Evolutionary conservation across 768 basidiomycete species (phyloP).

Genomic region (Amanita subjunquillea): DNA sequence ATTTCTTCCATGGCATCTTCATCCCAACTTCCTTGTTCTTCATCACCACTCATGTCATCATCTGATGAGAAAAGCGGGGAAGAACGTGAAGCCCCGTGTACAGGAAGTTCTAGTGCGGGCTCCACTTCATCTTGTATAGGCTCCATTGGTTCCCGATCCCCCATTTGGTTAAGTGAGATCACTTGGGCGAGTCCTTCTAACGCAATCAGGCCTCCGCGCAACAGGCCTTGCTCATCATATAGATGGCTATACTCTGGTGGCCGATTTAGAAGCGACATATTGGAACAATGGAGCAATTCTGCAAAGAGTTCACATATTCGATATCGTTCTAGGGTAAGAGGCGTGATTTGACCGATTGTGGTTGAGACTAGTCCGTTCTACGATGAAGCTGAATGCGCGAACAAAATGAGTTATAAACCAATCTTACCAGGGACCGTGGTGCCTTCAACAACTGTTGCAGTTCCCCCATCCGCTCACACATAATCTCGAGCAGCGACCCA

Average conservation of each 20-base stretch:
- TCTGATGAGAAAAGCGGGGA: slow-evolving; percentile 22
- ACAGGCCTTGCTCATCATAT: slow-evolving; percentile 76
- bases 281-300: slow-evolving; percentile 94
- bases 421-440: slow-evolving; percentile 71
- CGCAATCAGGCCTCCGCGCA: slow-evolving; percentile 79
- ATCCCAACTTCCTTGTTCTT: slow-evolving; percentile 64
- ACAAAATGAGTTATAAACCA: not conserved
- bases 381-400: not conserved
- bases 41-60: slow-evolving; percentile 55
- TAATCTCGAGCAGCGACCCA: slow-evolving; percentile 65
- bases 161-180: slow-evolving; percentile 53
- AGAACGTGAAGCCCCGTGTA: slow-evolving; percentile 43
- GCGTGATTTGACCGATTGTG: slow-evolving; percentile 62
- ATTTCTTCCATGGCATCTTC: slow-evolving; percentile 82
- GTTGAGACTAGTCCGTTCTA: slow-evolving; percentile 64
- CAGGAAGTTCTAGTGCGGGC: slow-evolving; percentile 58
- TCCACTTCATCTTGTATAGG: slow-evolving; percentile 39
- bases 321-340: slow-evolving; percentile 91
- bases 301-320: slow-evolving; percentile 95
- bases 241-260: slow-evolving; percentile 50
- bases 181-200: slow-evolving; percentile 84
- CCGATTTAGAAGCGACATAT: slow-evolving; percentile 94
- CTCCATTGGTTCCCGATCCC: slow-evolving; percentile 39
- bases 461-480: slow-evolving; percentile 56
- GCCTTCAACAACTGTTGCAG: slow-evolving; percentile 60